Evolutionary conservation across 768 basidiomycete species (phyloP), one percentile per base, ranked within the genome.

Genomic region (Suillus weaverae): DNA sequence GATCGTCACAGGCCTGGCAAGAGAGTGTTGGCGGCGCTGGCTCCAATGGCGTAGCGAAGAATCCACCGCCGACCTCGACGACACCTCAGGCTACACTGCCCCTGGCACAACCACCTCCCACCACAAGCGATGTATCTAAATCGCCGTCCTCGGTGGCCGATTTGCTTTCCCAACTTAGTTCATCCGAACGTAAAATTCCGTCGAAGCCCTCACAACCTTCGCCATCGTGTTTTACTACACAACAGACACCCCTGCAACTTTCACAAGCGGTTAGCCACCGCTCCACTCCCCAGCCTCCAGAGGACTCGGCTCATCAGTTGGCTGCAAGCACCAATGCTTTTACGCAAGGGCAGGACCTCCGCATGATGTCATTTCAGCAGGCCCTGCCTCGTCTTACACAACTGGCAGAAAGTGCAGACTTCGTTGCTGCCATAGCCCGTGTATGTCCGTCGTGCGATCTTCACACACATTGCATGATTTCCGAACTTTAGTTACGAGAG

Each of bases 1-100:
- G 85, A 60, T 76, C 81, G 3, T 93, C 92, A 4, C 81, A 85
- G 69, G 89, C 86, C 30, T 93, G 89, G 90, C 84, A 88, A 69
- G 81, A 87, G 57, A 71, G 80, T 2, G 67, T 79, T 18, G 72
- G 57, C 18, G 71, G 59, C 57, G 57, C 71, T 48, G 62, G 44
- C n/a, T 8, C 16, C 22, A 9, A 16, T 35, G 36, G 56, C 38
- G 4, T 16, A 26, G 16, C 56, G 4, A 26, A 57, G 38, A 22
- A 30, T 30, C 41, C 71, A 22, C 60, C 62, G 3, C 60, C 55
- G 30, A 30, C 35, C 26, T 64, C 59, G 55, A 57, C 13, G 43
- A 10, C 61, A 48, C 64, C 51, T 16, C 68, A 53, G 61, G 54
- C 56, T 51, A 50, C 57, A 56, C 59, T 61, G 16, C 30, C 48